These are phyloP conservation scores for Globisporangium apiculatum DNA, from an alignment of 352 stramenopile species.

Conservation along the genomic window DNA sequence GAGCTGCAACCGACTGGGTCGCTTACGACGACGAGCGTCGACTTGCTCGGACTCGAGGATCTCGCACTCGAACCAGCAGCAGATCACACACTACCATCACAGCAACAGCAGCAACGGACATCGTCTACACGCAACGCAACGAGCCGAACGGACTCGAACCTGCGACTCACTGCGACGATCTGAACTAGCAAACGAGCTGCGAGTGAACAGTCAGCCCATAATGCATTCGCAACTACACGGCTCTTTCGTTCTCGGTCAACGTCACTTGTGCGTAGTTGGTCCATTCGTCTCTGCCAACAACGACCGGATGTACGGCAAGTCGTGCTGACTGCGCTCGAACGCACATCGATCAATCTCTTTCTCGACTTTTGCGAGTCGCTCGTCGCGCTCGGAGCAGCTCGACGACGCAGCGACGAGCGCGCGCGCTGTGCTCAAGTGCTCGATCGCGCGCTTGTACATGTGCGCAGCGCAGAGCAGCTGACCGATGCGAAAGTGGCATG, in stretches of 20 bases:
- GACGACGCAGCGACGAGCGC: constrained; percentile 10
- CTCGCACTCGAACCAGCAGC: neutral
- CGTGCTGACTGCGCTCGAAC: constrained; percentile 62
- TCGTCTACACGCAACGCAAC: neutral
- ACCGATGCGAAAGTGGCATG: constrained; percentile 40
- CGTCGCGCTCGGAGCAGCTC: neutral
- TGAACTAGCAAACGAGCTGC: neutral
- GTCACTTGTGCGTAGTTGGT: neutral
- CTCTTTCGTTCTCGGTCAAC: neutral
- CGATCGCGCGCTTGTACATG: constrained; percentile 43
- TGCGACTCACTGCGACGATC: constrained; percentile 15
- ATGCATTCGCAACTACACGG: too few species aligned
- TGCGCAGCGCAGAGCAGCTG: constrained; percentile 41
- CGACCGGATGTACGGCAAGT: constrained; percentile 36
- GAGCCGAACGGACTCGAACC: constrained; percentile 1
- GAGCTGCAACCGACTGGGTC: neutral
- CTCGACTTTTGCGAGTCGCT: constrained; percentile 21
- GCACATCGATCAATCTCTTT: constrained; percentile 50
- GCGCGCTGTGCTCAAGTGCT: constrained; percentile 7
- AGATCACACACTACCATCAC: neutral
- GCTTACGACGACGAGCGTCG: constrained; percentile 13
- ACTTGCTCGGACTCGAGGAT: constrained; percentile 27
- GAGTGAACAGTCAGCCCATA: too few species aligned
- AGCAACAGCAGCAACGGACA: neutral
- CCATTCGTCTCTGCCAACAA: constrained; percentile 7